Percentiles rank a stretch among this genome's conserved stretches.
These are phyloP conservation scores for Globisporangium spiculum DNA, from an alignment of 352 stramenopile genomes.

Conservation along the genomic window DNA sequence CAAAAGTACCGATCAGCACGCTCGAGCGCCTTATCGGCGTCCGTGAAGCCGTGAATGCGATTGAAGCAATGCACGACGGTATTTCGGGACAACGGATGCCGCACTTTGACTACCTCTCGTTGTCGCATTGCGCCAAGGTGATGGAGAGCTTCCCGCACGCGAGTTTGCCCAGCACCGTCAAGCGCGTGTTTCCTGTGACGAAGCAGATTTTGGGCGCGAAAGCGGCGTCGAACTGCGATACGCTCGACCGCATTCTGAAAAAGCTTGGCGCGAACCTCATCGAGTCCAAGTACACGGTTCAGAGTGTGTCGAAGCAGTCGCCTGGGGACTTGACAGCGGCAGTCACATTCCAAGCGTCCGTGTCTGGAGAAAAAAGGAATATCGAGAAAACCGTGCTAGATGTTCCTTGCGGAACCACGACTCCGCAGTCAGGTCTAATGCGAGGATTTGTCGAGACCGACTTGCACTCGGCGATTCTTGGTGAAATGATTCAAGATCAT, in stretches of 20 bases:
- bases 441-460: slow-evolving; percentile 61
- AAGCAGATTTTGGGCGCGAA: slow-evolving; percentile 41
- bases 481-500: slow-evolving; percentile 81
- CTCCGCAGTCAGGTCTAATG: slow-evolving; percentile 24
- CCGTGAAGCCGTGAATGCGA: slow-evolving; percentile 64
- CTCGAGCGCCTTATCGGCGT: slow-evolving; percentile 74
- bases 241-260: slow-evolving; percentile 50
- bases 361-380: neutral
- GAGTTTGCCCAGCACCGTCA: slow-evolving; percentile 33
- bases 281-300: slow-evolving; percentile 33
- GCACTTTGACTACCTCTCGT: slow-evolving; percentile 65
- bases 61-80: slow-evolving; percentile 55
- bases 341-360: slow-evolving; percentile 20
- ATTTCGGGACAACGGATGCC: slow-evolving; percentile 52
- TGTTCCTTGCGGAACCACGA: slow-evolving; percentile 44
- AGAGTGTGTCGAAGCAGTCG: slow-evolving; percentile 31
- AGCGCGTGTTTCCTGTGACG: slow-evolving; percentile 59
- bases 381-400: slow-evolving; percentile 20
- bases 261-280: slow-evolving; percentile 34
- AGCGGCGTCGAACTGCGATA: slow-evolving; percentile 41
- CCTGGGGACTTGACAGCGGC: slow-evolving; percentile 19
- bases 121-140: slow-evolving; percentile 56
- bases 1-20: slow-evolving; percentile 43
- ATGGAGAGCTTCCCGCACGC: slow-evolving; percentile 47
- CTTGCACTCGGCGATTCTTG: slow-evolving; percentile 43